phyloP scores from a whole-genome alignment of 2,329 filamentous ascomycete genomes.

The Colletotrichum viniferum region DNA sequence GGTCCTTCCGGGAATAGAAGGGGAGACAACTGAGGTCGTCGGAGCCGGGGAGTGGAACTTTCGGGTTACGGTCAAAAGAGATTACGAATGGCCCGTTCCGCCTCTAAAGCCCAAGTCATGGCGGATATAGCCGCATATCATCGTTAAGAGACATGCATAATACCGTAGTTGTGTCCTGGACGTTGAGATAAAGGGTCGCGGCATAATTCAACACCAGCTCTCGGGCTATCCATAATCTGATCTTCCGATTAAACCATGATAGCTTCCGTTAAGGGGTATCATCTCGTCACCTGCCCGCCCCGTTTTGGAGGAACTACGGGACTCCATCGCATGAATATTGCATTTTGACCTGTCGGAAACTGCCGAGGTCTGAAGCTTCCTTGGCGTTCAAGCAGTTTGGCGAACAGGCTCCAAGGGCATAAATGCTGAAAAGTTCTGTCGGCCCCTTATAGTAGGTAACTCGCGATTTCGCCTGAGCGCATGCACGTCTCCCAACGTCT shows the following conservation, averaged over 20 bases:
- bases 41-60: neutral
- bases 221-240: neutral
- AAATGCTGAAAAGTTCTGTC: neutral
- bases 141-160: neutral
- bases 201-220: neutral
- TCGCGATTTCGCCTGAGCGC: neutral
- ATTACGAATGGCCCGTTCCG: constrained; percentile 5
- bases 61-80: neutral
- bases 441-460: neutral
- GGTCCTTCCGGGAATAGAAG: neutral
- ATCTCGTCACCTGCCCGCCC: neutral
- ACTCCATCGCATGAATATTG: neutral
- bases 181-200: neutral
- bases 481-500: neutral
- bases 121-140: neutral
- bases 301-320: neutral
- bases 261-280: neutral
- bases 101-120: neutral
- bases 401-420: neutral
- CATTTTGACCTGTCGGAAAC: neutral
- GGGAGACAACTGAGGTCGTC: neutral
- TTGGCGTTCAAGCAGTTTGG: neutral
- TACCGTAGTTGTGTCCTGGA: neutral
- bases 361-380: neutral
- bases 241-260: neutral